Percentiles rank a stretch among this genome's conserved stretches.
Conservation (phyloP, 768 basidiomycete species). For the Roridomyces roridus region DNA sequence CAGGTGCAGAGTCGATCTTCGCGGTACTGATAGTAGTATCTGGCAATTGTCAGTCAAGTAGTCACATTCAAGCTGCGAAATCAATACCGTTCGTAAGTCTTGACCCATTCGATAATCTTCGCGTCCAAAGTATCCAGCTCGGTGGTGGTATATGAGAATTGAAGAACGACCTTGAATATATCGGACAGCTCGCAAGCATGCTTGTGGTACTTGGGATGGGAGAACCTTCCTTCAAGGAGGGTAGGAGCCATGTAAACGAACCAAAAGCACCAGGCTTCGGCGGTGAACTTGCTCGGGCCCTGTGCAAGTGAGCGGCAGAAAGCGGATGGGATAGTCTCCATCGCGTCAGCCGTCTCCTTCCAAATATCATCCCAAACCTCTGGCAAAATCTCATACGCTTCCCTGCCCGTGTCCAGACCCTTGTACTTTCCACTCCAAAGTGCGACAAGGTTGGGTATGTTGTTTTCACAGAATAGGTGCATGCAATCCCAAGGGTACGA, state of each 20-base stretch:
- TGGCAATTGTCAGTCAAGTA: too few species aligned
- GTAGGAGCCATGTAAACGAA: slow-evolving; percentile 41
- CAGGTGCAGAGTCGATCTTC: slow-evolving; percentile 33
- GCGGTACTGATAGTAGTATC: slow-evolving; percentile 37
- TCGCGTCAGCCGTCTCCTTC: slow-evolving; percentile 32
- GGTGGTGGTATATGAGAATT: too few species aligned
- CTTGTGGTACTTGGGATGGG: too few species aligned
- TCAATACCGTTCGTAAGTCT: too few species aligned
- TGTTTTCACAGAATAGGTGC: slow-evolving; percentile 54
- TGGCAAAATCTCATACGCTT: slow-evolving; percentile 32
- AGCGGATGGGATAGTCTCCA: slow-evolving; percentile 34
- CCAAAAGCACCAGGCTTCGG: slow-evolving; percentile 48
- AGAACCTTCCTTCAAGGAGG: slow-evolving; percentile 40
- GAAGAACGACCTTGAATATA: too few species aligned
- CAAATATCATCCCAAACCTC: slow-evolving; percentile 47
- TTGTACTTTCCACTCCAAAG: slow-evolving; percentile 44
- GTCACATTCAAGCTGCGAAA: too few species aligned
- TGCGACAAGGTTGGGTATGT: slow-evolving; percentile 41
- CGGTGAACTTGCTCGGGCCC: slow-evolving; percentile 34
- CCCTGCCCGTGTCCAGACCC: slow-evolving; percentile 30
- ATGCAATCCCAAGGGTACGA: slow-evolving; percentile 50
- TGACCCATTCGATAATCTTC: too few species aligned
- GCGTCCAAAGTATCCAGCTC: too few species aligned
- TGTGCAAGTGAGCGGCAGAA: slow-evolving; percentile 38
- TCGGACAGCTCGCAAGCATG: too few species aligned